These are phyloP conservation scores for Leptodontidium sp. DNA, from an alignment of 2,329 filamentous ascomycete genomes.

Conservation along the genomic window DNA sequence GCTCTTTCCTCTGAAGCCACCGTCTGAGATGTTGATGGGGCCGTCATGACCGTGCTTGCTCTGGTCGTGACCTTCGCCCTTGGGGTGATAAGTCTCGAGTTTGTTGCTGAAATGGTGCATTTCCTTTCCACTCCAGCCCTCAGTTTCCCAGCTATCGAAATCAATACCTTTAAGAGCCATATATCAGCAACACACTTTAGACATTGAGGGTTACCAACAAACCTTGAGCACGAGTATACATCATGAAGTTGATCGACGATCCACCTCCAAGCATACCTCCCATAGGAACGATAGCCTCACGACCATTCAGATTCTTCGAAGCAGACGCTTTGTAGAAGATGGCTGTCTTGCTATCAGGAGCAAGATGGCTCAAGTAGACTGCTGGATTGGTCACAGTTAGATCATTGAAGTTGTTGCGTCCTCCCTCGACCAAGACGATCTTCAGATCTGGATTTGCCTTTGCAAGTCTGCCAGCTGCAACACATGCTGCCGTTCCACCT, in stretches of 20 bases:
- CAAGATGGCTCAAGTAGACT: constrained; percentile 57
- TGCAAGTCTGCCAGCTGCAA: constrained; percentile 59
- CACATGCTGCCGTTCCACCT: constrained; percentile 58
- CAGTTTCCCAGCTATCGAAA: constrained; percentile 58
- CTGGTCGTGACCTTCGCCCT: constrained; percentile 34
- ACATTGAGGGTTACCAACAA: constrained; percentile 48
- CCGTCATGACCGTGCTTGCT: constrained; percentile 61
- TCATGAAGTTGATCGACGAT: constrained; percentile 66
- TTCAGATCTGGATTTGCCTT: constrained; percentile 58
- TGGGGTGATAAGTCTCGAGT: constrained; percentile 61
- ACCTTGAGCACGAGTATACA: constrained; percentile 56
- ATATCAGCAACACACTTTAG: not conserved
- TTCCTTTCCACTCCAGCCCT: constrained; percentile 60
- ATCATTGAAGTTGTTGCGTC: constrained; percentile 60
- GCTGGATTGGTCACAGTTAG: constrained; percentile 60
- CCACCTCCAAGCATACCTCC: constrained; percentile 68
- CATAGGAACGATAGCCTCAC: constrained; percentile 52
- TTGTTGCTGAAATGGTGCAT: constrained; percentile 63
- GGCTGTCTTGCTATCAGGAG: constrained; percentile 57
- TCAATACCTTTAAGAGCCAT: constrained; percentile 9
- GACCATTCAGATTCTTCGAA: constrained; percentile 54
- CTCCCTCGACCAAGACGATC: constrained; percentile 62
- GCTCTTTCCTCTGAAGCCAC: constrained; percentile 53
- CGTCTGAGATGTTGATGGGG: constrained; percentile 62
- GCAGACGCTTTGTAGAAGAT: constrained; percentile 60